phyloP scores from a whole-genome alignment of 2,329 filamentous ascomycete species.

The Monilinia vaccinii-corymbosi region DNA sequence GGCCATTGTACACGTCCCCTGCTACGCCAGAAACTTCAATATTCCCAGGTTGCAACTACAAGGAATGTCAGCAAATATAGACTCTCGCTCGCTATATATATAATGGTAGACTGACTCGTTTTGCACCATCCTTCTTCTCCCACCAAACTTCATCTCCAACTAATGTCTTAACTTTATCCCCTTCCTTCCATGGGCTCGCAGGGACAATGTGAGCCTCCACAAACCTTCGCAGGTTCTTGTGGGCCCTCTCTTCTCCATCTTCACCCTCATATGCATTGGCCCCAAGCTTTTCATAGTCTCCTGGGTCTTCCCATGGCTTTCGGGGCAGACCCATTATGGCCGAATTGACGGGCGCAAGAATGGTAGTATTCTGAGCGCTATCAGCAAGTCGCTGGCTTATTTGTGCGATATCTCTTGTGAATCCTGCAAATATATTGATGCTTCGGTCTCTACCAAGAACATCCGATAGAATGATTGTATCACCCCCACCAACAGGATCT shows the following conservation, averaged over 20 bases:
- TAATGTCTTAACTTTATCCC: constrained; percentile 56
- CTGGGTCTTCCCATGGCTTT: constrained; percentile 77
- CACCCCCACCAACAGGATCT: constrained; percentile 25
- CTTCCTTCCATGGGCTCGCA: constrained; percentile 64
- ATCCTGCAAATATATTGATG: constrained; percentile 76
- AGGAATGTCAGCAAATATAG: neutral
- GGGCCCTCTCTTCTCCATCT: constrained; percentile 66
- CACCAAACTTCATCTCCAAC: constrained; percentile 70
- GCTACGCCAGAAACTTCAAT: constrained; percentile 69
- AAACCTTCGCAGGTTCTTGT: constrained; percentile 67
- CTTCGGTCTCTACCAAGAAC: constrained; percentile 69
- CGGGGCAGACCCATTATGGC: constrained; percentile 68
- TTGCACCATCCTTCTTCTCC: constrained; percentile 61
- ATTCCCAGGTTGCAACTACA: constrained; percentile 67
- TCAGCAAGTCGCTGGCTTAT: constrained; percentile 62
- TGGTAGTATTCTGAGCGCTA: constrained; percentile 60
- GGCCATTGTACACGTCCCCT: constrained; percentile 74
- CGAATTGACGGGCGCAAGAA: constrained; percentile 79
- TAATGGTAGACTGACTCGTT: constrained; percentile 43
- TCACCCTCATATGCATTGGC: constrained; percentile 65
- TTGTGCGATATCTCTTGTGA: constrained; percentile 66
- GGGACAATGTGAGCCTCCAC: constrained; percentile 79
- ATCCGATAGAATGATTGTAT: constrained; percentile 66
- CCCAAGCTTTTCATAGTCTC: constrained; percentile 61
- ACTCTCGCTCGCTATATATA: neutral